Base-by-base conservation (phyloP, 2,329 filamentous ascomycete genomes). In the Orbilia blumenaviensis region DNA sequence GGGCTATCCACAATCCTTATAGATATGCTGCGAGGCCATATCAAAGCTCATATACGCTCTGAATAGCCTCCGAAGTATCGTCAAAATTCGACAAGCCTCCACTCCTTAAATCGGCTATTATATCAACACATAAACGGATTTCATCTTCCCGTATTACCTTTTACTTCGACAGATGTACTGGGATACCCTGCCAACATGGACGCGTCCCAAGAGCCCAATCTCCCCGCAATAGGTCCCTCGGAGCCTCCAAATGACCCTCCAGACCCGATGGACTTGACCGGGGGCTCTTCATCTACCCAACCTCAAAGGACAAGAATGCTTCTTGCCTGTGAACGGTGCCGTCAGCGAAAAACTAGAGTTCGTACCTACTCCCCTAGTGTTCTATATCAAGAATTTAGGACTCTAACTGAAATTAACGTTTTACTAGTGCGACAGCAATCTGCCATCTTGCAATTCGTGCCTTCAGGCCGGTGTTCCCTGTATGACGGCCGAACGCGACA, bases 401-500 rank as follows among this genome's bases (percentile, higher is more conserved):
- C 16, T 14, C 9, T 27, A 32, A 32, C 16, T 71, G 10, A 34
- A 18, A 2, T 3, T 38, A 1, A 3, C 25, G 16, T 1, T 25
- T n/a, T 44, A 44, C 8, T 8, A 76, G 72, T 76, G 72, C 38
- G 72, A 76, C 32, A 76, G 34, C 16, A 69, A 76, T 34, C 14
- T 76, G n/a, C 72, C 72, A 4, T 76, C 72, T 8, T 76, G 72
- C 23, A 76, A 61, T 3, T 14, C 72, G 5, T 76, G 72, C 32
- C 58, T 76, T 4, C 58, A 69, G 18, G 72, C 72, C 0, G 72
- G 72, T 16, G 72, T 76, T 6, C 72, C 64, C 1, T 76, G 72
- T 14, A 76, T 76, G 72, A 76, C 72, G 6, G 72, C 72, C 14
- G 64, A 76, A 48, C 46, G 72, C 3, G 72, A 76, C 25, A 56